Percentiles rank a stretch among this genome's conserved stretches.
phyloP scores from a whole-genome alignment of 169 alveolate species.

The Eimeria sp. region DNA sequence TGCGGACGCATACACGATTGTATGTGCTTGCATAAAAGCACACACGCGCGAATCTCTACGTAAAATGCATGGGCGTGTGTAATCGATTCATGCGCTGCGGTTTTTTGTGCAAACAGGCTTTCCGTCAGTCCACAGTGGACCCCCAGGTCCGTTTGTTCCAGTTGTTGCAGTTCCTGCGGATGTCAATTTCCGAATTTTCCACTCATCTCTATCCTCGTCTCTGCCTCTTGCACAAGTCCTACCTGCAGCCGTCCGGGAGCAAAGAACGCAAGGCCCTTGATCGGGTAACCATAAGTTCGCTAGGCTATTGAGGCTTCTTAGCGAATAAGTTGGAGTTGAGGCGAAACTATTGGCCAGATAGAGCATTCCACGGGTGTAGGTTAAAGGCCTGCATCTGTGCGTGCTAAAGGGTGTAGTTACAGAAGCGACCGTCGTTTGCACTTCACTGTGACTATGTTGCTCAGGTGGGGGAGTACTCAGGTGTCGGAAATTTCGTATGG shows the following conservation, averaged over 20 bases:
- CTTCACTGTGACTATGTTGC: background rate
- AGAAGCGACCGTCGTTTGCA: background rate
- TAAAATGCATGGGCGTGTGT: background rate
- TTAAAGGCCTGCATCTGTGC: background rate
- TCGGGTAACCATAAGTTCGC: background rate
- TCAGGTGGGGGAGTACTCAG: constrained; percentile 77
- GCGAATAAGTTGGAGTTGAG: background rate
- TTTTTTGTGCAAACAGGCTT: constrained; percentile 59
- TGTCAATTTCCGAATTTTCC: constrained; percentile 65
- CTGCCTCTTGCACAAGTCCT: constrained; percentile 84
- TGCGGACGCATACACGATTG: background rate
- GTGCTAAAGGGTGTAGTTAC: background rate
- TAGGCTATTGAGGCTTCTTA: background rate
- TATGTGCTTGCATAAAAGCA: background rate
- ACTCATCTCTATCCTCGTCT: constrained; percentile 82
- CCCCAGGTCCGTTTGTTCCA: constrained; percentile 82
- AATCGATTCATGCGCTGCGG: background rate
- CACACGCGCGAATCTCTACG: background rate
- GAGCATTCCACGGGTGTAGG: background rate
- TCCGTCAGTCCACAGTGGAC: constrained; percentile 80
- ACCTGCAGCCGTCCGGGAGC: constrained; percentile 60
- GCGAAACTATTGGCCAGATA: background rate
- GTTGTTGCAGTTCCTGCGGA: constrained; percentile 78
- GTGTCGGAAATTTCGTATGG: constrained; percentile 74
- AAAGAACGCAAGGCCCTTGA: constrained; percentile 77